Evolutionary conservation across 768 basidiomycete species (phyloP), one percentile per base, ranked within the genome.

Genomic region (Boletus vermiculosoides): DNA sequence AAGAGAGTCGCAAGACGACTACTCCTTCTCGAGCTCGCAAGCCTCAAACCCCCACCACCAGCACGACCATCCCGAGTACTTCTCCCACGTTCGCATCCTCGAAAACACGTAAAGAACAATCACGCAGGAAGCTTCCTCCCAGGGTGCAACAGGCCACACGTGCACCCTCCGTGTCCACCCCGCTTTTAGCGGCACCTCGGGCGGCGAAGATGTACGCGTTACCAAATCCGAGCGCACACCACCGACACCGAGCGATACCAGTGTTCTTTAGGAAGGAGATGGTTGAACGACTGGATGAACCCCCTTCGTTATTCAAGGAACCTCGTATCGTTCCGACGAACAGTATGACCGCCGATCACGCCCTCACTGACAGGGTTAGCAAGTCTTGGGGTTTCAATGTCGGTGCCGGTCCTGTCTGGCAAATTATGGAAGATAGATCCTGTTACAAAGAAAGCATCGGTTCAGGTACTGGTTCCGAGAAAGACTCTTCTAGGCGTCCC

Each of bases 381-480:
- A 89, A 85, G 63, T 77, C 86, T 0, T 89, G 85, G 86, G 84
- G 87, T 0, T 84, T 81, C 63, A 90, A 88, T 60, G 81, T 88
- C 15, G 89, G 90, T 4, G 68, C 83, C 3, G 91, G 92, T 0
- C 89, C 90, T 1, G 63, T 90, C 7, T 93, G 90, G 90, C 86
- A 92, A 56, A 70, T 92, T 36, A 71, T 81, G 42, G 92, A 94
- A 65, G 92, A 94, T 60, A 72, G 89, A 49, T 83, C 80, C 1
- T 93, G 87, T 81, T 92, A 77, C 69, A 91, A 88, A 65, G 91
- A 92, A 62, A 77, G 80, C 4, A 56, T 66, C 33, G 31, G 31
- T 23, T 56, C 66, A 12, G 72, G 72, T 3, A 58, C 67, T 10
- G 57, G 62, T 28, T n/a, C 58, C 11, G 76, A 76, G 50, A 69